Conservation (phyloP, 1,284 basidiomycete species). For the Papiliotrema nemorosa region DNA sequence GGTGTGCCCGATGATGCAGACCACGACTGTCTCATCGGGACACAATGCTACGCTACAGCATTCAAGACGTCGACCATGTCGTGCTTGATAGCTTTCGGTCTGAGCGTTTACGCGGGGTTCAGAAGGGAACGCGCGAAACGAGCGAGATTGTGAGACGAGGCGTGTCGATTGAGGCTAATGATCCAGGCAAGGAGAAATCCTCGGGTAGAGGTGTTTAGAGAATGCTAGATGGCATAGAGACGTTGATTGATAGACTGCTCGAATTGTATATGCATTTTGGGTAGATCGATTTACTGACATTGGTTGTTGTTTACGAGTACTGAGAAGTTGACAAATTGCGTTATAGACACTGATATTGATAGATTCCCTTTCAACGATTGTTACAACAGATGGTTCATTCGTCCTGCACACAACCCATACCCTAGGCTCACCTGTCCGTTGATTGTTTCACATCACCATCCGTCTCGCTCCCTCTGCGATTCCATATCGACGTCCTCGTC, state of each 20-base stretch:
- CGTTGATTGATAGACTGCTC: too few species aligned
- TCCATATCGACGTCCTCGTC: background rate
- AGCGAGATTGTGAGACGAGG: constrained; percentile 9
- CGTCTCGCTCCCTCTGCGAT: background rate
- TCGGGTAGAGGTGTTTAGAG: background rate
- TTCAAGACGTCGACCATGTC: constrained; percentile 40
- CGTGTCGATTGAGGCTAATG: background rate
- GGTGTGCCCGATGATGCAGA: constrained; percentile 6
- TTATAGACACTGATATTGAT: too few species aligned
- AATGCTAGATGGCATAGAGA: too few species aligned
- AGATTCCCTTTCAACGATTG: too few species aligned
- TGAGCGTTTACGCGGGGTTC: constrained; percentile 37
- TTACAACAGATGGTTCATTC: too few species aligned
- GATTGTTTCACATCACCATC: background rate
- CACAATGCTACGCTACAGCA: constrained; percentile 42
- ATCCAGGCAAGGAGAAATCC: too few species aligned
- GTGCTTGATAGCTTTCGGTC: constrained; percentile 34
- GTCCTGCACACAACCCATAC: too few species aligned
- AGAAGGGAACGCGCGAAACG: constrained; percentile 31
- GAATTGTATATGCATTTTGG: background rate
- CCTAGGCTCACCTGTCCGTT: too few species aligned
- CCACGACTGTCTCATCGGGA: constrained; percentile 31
- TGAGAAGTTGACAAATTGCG: background rate
- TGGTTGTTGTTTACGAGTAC: background rate
- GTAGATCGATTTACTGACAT: background rate